Evolutionary conservation across 768 basidiomycete genomes (phyloP), one percentile per base, ranked within the genome.

Genomic region (Termitomyces sp.): DNA sequence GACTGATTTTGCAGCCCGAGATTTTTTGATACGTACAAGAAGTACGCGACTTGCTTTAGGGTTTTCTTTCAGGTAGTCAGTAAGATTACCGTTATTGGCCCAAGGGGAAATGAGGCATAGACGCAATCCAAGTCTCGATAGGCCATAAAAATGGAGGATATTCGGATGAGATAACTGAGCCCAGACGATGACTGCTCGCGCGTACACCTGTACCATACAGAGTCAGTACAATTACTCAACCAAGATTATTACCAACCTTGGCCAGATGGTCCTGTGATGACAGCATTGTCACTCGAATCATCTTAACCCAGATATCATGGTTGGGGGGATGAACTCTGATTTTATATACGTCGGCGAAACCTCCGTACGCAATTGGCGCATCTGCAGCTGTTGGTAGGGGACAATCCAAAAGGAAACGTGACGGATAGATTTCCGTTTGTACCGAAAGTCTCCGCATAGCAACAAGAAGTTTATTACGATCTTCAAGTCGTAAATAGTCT

Each of bases 21-120:
- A 33, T 54, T 6, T 28, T 10, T 24, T 43, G n/a, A 35, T 32
- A 38, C 69, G 67, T 58, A 77, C 76, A 62, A 78, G 59, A 26
- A 59, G 60, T 30, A 68, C 56, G 48, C 71, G 66, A 56, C 66
- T 62, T 44, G 59, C 65, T 2, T 48, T 14, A 11, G 69, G 64
- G 24, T 70, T 62, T 16, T 2, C 4, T 43, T 60, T 44, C 32
- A 78, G 66, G 62, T 70, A 76, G 2, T 63, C 45, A 28, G 41
- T 60, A 5, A 77, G 55, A 22, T 70, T 67, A 68, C 60, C 62
- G 38, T 63, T 63, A n/a, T 54, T 48, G 3, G 60, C 60, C 62
- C 59, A 63, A 26, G 46, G 76, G 3, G 76, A 76, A 43, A 77
- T 68, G 16, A 79, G 64, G 35, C 66, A 63, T 26, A 69, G 32